Percentiles rank a stretch among this genome's conserved stretches.
phyloP scores from a whole-genome alignment of 2,329 filamentous ascomycete species.

The Chrysosporium keratinophilum region DNA sequence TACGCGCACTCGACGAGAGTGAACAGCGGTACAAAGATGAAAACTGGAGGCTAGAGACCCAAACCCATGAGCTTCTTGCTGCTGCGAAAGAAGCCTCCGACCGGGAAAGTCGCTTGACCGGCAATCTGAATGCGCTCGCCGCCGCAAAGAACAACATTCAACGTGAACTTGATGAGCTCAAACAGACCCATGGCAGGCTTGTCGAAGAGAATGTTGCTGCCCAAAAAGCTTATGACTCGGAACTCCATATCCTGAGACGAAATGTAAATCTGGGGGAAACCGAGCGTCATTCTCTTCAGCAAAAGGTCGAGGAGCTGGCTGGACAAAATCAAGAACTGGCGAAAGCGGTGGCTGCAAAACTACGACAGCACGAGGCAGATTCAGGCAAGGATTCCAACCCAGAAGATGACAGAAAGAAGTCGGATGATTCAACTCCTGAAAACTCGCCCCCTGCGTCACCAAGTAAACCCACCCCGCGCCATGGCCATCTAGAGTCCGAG shows the following conservation, averaged over 20 bases:
- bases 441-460: constrained; percentile 85
- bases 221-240: constrained; percentile 78
- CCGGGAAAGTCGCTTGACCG: constrained; percentile 70
- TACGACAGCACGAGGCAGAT: constrained; percentile 56
- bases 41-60: constrained; percentile 94
- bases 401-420: constrained; percentile 54
- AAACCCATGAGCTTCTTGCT: constrained; percentile 70
- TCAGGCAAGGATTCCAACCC: constrained; percentile 49
- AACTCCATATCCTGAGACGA: constrained; percentile 72
- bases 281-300: constrained; percentile 67
- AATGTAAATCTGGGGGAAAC: constrained; percentile 67
- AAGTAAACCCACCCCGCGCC: constrained; percentile 79
- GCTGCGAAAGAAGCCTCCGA: constrained; percentile 66
- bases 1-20: constrained; percentile 79
- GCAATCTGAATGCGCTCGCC: constrained; percentile 58
- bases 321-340: constrained; percentile 86
- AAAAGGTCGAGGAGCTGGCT: constrained; percentile 77
- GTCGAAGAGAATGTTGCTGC: constrained; percentile 66
- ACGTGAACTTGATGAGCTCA: constrained; percentile 84
- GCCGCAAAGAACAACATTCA: constrained; percentile 68
- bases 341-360: constrained; percentile 66
- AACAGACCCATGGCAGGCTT: constrained; percentile 65
- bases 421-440: constrained; percentile 67
- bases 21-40: constrained; percentile 96
- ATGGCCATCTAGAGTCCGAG: constrained; percentile 86